Percentiles rank a stretch among this genome's conserved stretches.
Evolutionary conservation across 1,284 basidiomycete species (phyloP).

Genomic region (Singerocomus rubriflavus): DNA sequence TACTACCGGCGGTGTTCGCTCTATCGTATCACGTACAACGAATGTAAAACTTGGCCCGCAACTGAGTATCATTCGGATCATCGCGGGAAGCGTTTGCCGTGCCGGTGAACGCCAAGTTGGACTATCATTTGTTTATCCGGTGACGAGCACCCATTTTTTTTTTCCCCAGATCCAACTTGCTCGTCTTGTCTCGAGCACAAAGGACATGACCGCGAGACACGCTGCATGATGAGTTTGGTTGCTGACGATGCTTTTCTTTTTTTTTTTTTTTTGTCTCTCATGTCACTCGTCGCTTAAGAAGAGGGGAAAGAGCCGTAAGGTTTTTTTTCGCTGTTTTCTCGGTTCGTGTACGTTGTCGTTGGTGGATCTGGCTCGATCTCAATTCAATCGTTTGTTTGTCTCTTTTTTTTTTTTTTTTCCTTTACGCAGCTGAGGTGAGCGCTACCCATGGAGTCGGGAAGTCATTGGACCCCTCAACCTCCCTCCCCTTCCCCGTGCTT

Average conservation of each 20-base stretch:
- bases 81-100: conserved; percentile 11
- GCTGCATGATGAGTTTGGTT: too few species aligned
- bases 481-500: too few species aligned
- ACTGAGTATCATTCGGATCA: background rate
- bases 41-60: background rate
- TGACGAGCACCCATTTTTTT: background rate
- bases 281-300: conserved; percentile 8
- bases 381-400: conserved; percentile 9
- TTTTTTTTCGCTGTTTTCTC: too few species aligned
- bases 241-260: background rate
- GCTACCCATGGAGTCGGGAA: background rate
- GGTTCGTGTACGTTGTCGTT: too few species aligned
- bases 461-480: background rate
- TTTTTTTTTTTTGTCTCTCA: conserved; percentile 14
- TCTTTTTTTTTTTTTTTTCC: too few species aligned
- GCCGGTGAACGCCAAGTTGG: conserved; percentile 2
- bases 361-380: background rate
- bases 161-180: conserved; percentile 1
- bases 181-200: background rate
- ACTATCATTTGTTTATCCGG: background rate
- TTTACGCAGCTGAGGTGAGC: background rate
- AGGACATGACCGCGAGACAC: background rate
- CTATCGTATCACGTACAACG: conserved; percentile 22
- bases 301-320: too few species aligned
- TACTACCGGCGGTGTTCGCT: background rate